Conservation (phyloP, 225 moss, liverwort and hornwort species). For the Physcomitrellopsis africana region DNA sequence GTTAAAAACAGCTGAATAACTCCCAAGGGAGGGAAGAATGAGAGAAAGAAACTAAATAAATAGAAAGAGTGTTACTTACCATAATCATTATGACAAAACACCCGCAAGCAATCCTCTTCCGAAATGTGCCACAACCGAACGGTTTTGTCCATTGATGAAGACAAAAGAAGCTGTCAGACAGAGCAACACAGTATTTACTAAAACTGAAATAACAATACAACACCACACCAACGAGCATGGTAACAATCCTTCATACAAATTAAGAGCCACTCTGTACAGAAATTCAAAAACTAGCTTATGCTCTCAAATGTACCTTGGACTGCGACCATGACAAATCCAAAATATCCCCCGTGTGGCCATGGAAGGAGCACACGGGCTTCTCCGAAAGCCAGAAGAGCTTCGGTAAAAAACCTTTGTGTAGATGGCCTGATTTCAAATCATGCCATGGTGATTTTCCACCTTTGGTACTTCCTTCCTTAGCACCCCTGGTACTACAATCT, state of each 20-base stretch:
- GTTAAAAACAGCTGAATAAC: conserved; percentile 1
- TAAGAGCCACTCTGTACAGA: background rate
- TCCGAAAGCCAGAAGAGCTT: conserved; percentile 94
- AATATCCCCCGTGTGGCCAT: conserved; percentile 91
- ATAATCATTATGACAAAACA: conserved; percentile 88
- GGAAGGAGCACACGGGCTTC: conserved; percentile 75
- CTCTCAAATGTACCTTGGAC: conserved; percentile 58
- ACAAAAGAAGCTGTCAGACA: conserved; percentile 74
- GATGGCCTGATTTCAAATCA: conserved; percentile 53
- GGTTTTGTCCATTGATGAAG: conserved; percentile 98
- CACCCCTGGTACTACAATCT: conserved; percentile 31
- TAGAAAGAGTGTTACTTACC: conserved; percentile 50
- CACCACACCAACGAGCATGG: background rate
- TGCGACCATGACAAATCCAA: conserved; percentile 96
- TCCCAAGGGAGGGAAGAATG: background rate
- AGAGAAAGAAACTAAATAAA: background rate
- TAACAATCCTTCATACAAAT: conserved; percentile 4
- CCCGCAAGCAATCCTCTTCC: conserved; percentile 80
- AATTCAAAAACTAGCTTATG: background rate
- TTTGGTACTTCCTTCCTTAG: conserved; percentile 41
- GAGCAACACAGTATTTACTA: conserved; percentile 23
- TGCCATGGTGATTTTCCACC: conserved; percentile 43
- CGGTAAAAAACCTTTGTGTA: conserved; percentile 52
- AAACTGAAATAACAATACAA: background rate
- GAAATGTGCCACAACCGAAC: conserved; percentile 97